Conservation (phyloP, 257 asterid genomes). For the Agastache rugosa region DNA sequence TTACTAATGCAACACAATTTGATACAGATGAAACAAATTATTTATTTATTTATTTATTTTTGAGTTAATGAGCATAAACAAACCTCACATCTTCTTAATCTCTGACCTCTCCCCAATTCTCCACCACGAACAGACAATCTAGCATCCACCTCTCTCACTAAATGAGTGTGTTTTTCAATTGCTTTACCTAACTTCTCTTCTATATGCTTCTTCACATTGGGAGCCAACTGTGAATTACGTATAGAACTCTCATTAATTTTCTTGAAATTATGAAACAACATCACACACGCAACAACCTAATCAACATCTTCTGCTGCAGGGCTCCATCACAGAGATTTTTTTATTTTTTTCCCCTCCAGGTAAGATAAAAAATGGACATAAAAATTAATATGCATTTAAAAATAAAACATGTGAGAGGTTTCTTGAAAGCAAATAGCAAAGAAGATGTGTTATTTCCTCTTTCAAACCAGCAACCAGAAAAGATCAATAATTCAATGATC, state of each 20-base stretch:
- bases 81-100: slow-evolving; percentile 88
- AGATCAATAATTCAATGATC: not conserved
- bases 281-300: not conserved
- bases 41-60: not conserved
- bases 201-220: slow-evolving; percentile 74
- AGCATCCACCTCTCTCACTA: slow-evolving; percentile 91
- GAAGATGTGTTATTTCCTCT: slow-evolving; percentile 30
- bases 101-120: slow-evolving; percentile 89
- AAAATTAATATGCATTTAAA: not conserved
- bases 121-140: slow-evolving; percentile 91
- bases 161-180: slow-evolving; percentile 82
- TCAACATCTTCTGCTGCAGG: not conserved
- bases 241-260: not conserved
- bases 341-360: not conserved
- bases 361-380: not conserved
- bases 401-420: not conserved
- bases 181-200: slow-evolving; percentile 95
- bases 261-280: not conserved
- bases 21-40: slow-evolving; percentile 3
- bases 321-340: not conserved
- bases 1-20: slow-evolving; percentile 1
- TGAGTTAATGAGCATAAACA: not conserved
- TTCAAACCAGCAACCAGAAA: slow-evolving; percentile 25
- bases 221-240: slow-evolving; percentile 58
- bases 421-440: not conserved